Evolutionary conservation across 106 monocot species (phyloP), one percentile per base, ranked within the genome.

Genomic region (Chionographis japonica): DNA sequence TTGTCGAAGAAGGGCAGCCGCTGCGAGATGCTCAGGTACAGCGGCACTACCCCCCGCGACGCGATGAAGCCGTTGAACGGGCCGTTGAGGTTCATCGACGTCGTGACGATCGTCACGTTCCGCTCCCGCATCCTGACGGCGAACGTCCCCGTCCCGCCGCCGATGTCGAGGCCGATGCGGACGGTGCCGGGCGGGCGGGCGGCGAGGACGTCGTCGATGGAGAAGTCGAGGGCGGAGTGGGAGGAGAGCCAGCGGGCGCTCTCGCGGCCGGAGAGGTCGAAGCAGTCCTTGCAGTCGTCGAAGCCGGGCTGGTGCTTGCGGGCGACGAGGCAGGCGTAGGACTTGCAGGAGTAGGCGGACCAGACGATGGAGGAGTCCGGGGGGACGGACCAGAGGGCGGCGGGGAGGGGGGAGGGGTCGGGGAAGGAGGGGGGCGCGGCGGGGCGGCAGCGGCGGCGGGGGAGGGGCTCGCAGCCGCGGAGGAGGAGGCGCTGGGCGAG

Each of bases 261-360:
- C 63, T 89, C 88, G 20, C 85, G 65, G 16, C 81, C 78, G 16
- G 17, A n/a, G 20, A 88, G 76, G 52, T 88, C 87, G 64, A 88
- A 83, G 74, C 87, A 88, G 70, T 88, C 87, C 67, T 88, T 88
- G 71, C 87, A 88, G 77, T 88, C 87, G 67, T 88, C 80, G 52
- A 78, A 88, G 55, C 50, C 37, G 38, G 41, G 27, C 35, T 76
- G 69, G 67, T 75, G 56, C 50, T 75, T 83, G 8, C 87, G 72
- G 49, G 74, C 54, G 20, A 80, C 64, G 13, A 88, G 80, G 77
- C 87, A 88, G 37, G 54, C 38, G 74, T 65, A 88, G 67, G 60
- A 55, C 63, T 84, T 83, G 83, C 87, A 88, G 14, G 77, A 42
- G 80, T 88, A 88, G 66, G 87, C 74, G 40, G 75, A 56, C 87